Percentiles rank a stretch among this genome's conserved stretches.
Evolutionary conservation across 495 filamentous ascomycete species (phyloP).

Genomic region (Aspergillus taichungensis): DNA sequence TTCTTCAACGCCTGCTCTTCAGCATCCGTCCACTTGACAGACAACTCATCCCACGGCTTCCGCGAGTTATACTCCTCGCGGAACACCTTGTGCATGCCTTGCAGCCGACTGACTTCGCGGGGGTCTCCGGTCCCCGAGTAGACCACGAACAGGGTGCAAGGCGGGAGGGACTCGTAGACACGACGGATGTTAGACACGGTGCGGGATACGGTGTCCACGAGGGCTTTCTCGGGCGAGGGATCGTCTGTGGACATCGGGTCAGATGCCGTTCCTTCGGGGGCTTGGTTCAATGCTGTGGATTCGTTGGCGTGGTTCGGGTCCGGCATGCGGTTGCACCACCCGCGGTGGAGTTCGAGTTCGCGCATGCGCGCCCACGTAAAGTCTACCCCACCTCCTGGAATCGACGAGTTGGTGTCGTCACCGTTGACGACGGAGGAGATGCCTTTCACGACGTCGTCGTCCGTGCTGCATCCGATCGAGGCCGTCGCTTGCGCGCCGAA

Average conservation of each 20-base stretch:
- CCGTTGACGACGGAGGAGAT: conserved; percentile 61
- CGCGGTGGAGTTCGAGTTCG: conserved; percentile 70
- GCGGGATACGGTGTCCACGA: conserved; percentile 37
- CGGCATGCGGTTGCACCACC: conserved; percentile 66
- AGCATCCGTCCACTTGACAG: conserved; percentile 80
- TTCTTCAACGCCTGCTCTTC: conserved; percentile 72
- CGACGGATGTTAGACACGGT: conserved; percentile 51
- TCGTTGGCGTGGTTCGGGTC: conserved; percentile 41
- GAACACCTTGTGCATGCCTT: conserved; percentile 62
- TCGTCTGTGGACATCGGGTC: conserved; percentile 4
- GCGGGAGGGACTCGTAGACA: conserved; percentile 68
- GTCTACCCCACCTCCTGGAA: conserved; percentile 66
- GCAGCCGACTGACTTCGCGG: conserved; percentile 62
- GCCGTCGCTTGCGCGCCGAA: conserved; percentile 63
- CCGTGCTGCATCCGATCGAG: conserved; percentile 62
- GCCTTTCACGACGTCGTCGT: conserved; percentile 65
- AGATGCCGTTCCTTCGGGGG: conserved; percentile 16
- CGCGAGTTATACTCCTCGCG: conserved; percentile 63
- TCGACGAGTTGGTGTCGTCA: conserved; percentile 49
- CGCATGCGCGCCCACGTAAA: conserved; percentile 85
- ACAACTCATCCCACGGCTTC: conserved; percentile 82
- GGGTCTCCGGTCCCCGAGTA: conserved; percentile 87
- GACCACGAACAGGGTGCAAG: conserved; percentile 79
- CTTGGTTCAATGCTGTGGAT: conserved; percentile 34
- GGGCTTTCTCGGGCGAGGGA: conserved; percentile 6